These are phyloP conservation scores for Aphanomyces stellatus DNA, from an alignment of 352 stramenopile species.

Conservation along the genomic window DNA sequence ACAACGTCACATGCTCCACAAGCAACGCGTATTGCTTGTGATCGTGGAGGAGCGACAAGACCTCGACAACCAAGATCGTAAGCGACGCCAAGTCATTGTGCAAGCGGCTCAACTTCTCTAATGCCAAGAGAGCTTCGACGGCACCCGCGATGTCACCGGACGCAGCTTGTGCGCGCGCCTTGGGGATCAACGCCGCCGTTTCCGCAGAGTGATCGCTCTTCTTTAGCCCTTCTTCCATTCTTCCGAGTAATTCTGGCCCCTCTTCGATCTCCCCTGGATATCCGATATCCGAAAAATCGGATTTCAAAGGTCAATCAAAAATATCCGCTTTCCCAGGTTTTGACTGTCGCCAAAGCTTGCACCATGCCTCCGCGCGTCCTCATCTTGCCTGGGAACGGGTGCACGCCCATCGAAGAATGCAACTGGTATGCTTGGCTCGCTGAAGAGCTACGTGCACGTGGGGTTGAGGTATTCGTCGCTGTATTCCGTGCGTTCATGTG, in stretches of 20 bases:
- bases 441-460: conserved; percentile 15
- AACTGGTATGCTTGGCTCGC: conserved; percentile 27
- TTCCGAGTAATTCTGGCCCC: conserved; percentile 23
- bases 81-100: conserved; percentile 83
- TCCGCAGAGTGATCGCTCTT: conserved; percentile 64
- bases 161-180: conserved; percentile 52
- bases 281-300: background rate
- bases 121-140: conserved; percentile 69
- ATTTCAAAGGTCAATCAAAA: background rate
- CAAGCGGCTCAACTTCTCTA: conserved; percentile 78
- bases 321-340: background rate
- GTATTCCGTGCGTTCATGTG: background rate
- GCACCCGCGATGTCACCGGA: conserved; percentile 73
- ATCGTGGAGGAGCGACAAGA: conserved; percentile 70
- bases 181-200: conserved; percentile 52
- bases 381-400: conserved; percentile 60
- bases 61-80: conserved; percentile 61
- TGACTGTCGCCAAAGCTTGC: background rate
- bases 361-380: conserved; percentile 15
- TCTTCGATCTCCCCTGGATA: background rate
- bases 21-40: conserved; percentile 86
- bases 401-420: conserved; percentile 22
- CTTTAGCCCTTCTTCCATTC: conserved; percentile 62
- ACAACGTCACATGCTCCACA: conserved; percentile 72
- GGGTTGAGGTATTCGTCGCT: background rate